Evolutionary conservation across 1,284 basidiomycete genomes (phyloP), one percentile per base, ranked within the genome.

Genomic region (Stereum hirsutum): DNA sequence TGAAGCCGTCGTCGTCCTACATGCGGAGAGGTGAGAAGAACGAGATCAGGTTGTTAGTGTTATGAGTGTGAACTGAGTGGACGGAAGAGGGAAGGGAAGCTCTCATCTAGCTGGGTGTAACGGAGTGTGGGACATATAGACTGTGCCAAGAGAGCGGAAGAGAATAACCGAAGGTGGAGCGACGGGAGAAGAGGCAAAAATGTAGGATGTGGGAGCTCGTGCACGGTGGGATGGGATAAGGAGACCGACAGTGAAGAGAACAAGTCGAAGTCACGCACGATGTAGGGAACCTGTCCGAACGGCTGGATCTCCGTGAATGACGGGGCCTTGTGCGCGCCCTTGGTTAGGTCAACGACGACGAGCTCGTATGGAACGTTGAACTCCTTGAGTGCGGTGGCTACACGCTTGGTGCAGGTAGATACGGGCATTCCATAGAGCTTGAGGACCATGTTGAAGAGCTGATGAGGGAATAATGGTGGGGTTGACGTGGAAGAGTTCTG

Each of bases 211-310:
- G n/a, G n/a, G n/a, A n/a, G n/a, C n/a, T n/a, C n/a, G n/a, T n/a
- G n/a, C n/a, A n/a, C n/a, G n/a, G n/a, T n/a, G n/a, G n/a, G n/a
- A n/a, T n/a, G n/a, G n/a, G n/a, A n/a, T n/a, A n/a, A n/a, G n/a
- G n/a, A n/a, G n/a, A n/a, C n/a, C n/a, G n/a, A n/a, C n/a, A n/a
- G n/a, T n/a, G n/a, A n/a, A n/a, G n/a, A n/a, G n/a, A n/a, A n/a
- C n/a, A n/a, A n/a, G n/a, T n/a, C n/a, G n/a, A 12, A 11, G 38
- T 11, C 5, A 58, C 67, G 32, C 46, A 75, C 74, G 44, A 85
- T 66, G 58, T 72, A 79, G 2, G 81, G 81, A 48, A 84, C 58
- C 56, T 78, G 75, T 15, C 78, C 79, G 51, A 84, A 85, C 0
- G 82, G 81, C 48, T 84, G 79, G 21, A 64, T 57, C 24, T 54